These are phyloP conservation scores for Pseudovirgaria hyperparasitica DNA, from an alignment of 2,329 filamentous ascomycete genomes.

Conservation along the genomic window DNA sequence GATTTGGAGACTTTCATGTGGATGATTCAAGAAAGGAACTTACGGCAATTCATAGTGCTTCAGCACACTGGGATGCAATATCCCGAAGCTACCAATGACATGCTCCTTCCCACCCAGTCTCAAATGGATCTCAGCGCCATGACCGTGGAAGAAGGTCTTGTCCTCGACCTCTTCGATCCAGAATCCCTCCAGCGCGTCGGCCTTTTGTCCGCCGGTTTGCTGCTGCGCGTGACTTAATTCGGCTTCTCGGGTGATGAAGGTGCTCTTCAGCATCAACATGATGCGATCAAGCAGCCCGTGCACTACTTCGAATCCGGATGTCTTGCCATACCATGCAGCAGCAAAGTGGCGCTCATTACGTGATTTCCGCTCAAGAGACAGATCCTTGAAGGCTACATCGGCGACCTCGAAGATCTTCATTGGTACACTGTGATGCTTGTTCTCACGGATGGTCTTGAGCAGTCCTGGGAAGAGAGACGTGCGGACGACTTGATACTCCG, in stretches of 20 bases:
- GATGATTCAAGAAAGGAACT: constrained; percentile 13
- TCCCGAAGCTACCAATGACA: constrained; percentile 81
- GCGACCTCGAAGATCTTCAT: constrained; percentile 88
- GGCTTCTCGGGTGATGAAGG: constrained; percentile 67
- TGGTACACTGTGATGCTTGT: constrained; percentile 76
- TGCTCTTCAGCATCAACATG: constrained; percentile 79
- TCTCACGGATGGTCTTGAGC: constrained; percentile 86
- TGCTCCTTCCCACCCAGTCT: constrained; percentile 60
- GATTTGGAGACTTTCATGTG: constrained; percentile 5
- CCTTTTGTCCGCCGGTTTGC: constrained; percentile 38
- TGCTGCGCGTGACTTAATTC: constrained; percentile 40
- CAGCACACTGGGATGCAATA: constrained; percentile 83
- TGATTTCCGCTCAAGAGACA: constrained; percentile 66
- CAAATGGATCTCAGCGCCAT: constrained; percentile 74
- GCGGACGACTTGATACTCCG: constrained; percentile 85
- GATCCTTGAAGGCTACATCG: constrained; percentile 86
- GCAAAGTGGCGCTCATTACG: constrained; percentile 92
- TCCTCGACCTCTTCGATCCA: constrained; percentile 89
- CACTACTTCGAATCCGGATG: constrained; percentile 86
- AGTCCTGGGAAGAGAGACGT: constrained; percentile 77
- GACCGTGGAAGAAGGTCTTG: constrained; percentile 79
- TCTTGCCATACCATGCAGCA: constrained; percentile 92
- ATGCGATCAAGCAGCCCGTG: constrained; percentile 88
- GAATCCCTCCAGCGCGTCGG: constrained; percentile 56
- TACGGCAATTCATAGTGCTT: constrained; percentile 86